Base-by-base conservation (phyloP, 352 stramenopile genomes). In the Thalassiosira exigua region DNA sequence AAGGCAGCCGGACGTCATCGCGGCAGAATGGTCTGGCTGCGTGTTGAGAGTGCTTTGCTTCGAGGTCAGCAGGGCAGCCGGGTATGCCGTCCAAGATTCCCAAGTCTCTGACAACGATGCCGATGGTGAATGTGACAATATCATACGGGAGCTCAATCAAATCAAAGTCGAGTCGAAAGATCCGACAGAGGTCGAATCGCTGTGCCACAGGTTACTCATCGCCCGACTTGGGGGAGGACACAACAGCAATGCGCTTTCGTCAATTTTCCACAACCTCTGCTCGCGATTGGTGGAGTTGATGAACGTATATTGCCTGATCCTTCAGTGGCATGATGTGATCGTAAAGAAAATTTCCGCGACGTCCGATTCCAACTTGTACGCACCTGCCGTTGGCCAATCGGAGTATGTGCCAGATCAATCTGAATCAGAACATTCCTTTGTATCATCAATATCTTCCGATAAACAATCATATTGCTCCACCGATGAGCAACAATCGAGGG, bases 41-140 rank as follows among this genome's bases (percentile, higher is more conserved):
- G 58, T 85, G 5, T 30, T 80, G 36, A 75, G 77, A 70, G 65
- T 79, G 66, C 48, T 81, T n/a, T 78, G 64, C 22, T 85, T 85
- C 61, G 76, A 79, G 48, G 30, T 57, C 14, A 69, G 53, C 19
- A 81, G 69, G 29, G 69, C 77, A 30, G 64, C 75, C 62, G 70
- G 62, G n/a, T 53, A 19, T 21, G 53, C 77, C 27, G 44, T 81
- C 24, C 54, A 81, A 33, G 70, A 81, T 19, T 54, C 58, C 17
- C 56, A 71, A 19, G 9, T 33, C 29, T 30, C 30, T 1, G 22
- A 30, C 7, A 61, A 41, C 22, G 50, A 39, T 39, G 46, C 75
- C 33, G 24, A 67, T 30, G 32, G 7, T 12, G 66, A 30, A 3
- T 39, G 51, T 36, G 21, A 58, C 39, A n/a, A n/a, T n/a, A n/a